These are phyloP conservation scores for Boletus vinaceobasis DNA, from an alignment of 768 basidiomycete genomes.

Conservation along the genomic window DNA sequence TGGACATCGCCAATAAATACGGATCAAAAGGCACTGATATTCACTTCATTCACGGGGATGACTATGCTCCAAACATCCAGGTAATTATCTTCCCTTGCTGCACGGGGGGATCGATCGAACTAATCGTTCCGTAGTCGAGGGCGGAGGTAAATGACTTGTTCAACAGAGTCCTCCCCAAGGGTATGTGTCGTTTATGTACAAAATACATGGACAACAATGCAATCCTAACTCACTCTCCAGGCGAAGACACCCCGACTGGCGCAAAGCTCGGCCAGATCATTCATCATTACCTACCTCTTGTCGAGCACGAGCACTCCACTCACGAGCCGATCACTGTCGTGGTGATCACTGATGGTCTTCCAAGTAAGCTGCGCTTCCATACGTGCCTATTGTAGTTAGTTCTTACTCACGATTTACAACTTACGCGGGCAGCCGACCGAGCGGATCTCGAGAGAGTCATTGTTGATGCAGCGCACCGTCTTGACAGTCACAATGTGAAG, in stretches of 20 bases:
- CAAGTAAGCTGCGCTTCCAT: not conserved
- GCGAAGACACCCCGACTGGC: no score
- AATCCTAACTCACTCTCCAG: no score
- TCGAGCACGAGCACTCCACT: no score
- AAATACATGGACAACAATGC: no score
- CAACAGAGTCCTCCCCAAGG: constrained; percentile 23
- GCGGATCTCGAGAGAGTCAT: no score
- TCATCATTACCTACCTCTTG: no score
- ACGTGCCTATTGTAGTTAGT: not conserved
- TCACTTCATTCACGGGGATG: constrained; percentile 38
- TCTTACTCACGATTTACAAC: not conserved
- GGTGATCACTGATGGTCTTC: no score
- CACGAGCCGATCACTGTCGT: constrained; percentile 23
- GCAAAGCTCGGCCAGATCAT: no score
- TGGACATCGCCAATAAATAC: constrained; percentile 35
- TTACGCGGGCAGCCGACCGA: constrained; percentile 22
- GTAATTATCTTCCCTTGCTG: constrained; percentile 1
- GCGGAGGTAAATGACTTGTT: constrained; percentile 23
- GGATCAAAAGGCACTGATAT: constrained; percentile 40
- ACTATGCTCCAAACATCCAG: constrained; percentile 29
- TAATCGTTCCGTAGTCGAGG: constrained; percentile 13
- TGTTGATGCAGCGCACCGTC: constrained; percentile 21
- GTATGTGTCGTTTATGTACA: constrained; percentile 5
- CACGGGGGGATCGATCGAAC: not conserved
- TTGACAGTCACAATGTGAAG: constrained; percentile 35